Conservation (phyloP, 805 yeast species). For the Yarrowia osloensis region DNA sequence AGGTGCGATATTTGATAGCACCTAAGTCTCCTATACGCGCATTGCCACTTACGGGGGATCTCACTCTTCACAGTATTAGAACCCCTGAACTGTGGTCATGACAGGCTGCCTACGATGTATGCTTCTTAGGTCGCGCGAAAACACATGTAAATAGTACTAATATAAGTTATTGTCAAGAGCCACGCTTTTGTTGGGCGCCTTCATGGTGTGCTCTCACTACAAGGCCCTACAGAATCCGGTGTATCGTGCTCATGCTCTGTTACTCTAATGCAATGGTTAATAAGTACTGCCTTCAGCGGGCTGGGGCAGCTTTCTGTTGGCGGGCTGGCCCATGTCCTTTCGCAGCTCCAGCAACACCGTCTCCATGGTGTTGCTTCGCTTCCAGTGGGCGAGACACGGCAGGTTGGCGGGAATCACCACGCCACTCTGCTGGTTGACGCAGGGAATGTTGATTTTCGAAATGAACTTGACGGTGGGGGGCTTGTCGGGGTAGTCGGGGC, state of each 20-base stretch:
- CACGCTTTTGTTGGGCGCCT: not conserved
- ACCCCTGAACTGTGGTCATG: too few species aligned
- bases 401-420: constrained; percentile 55
- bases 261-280: constrained; percentile 31
- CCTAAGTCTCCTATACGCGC: too few species aligned
- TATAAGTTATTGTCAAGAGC: not conserved
- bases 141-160: constrained; percentile 21
- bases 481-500: constrained; percentile 77
- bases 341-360: constrained; percentile 85
- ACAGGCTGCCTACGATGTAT: too few species aligned
- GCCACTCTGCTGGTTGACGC: constrained; percentile 71
- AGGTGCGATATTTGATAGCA: too few species aligned
- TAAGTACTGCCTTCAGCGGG: constrained; percentile 87
- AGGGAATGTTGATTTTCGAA: constrained; percentile 85
- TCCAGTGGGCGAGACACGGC: constrained; percentile 79
- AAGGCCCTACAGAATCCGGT: too few species aligned
- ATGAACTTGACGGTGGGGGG: constrained; percentile 85
- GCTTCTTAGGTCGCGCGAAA: too few species aligned
- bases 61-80: too few species aligned
- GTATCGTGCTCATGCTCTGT: constrained; percentile 22
- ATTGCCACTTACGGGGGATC: too few species aligned
- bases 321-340: constrained; percentile 79
- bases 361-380: constrained; percentile 88
- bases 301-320: constrained; percentile 82
- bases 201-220: too few species aligned